phyloP scores from a whole-genome alignment of 371 early-diverging fungal genomes.

The Quaeritorhiza haematococci region DNA sequence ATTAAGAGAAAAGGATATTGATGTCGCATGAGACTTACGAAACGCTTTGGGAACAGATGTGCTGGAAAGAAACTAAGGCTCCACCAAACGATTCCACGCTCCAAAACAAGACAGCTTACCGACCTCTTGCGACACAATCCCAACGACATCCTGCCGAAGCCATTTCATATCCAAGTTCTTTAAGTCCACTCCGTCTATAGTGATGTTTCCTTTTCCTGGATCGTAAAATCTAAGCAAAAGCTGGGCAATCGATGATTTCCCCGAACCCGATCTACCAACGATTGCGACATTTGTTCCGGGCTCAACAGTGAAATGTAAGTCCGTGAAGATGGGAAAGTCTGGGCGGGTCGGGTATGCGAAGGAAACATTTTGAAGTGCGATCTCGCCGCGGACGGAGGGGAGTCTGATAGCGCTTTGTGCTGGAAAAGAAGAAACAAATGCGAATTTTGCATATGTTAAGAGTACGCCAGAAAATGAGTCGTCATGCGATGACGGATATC shows the following conservation, averaged over 20 bases:
- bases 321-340: slow-evolving; percentile 40
- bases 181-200: slow-evolving; percentile 19
- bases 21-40: background rate
- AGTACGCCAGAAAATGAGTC: background rate
- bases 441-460: background rate
- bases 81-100: no score
- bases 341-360: slow-evolving; percentile 57
- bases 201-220: slow-evolving; percentile 18
- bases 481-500: background rate
- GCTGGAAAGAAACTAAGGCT: no score
- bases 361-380: slow-evolving; percentile 7
- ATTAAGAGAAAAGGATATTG: background rate
- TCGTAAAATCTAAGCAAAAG: slow-evolving; percentile 33
- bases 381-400: background rate
- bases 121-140: slow-evolving; percentile 21
- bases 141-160: slow-evolving; percentile 4
- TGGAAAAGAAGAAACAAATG: background rate
- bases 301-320: slow-evolving; percentile 34
- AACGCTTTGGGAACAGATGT: no score
- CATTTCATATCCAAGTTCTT: slow-evolving; percentile 3
- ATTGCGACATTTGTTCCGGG: slow-evolving; percentile 50
- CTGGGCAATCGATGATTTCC: slow-evolving; percentile 58
- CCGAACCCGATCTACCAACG: slow-evolving; percentile 68
- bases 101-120: no score
- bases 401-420: background rate